A percentile compares a stretch with the other conserved stretches of the same genome.
These are phyloP conservation scores for Eustoma russellianum DNA, from an alignment of 257 asterid species.

Conservation along the genomic window DNA sequence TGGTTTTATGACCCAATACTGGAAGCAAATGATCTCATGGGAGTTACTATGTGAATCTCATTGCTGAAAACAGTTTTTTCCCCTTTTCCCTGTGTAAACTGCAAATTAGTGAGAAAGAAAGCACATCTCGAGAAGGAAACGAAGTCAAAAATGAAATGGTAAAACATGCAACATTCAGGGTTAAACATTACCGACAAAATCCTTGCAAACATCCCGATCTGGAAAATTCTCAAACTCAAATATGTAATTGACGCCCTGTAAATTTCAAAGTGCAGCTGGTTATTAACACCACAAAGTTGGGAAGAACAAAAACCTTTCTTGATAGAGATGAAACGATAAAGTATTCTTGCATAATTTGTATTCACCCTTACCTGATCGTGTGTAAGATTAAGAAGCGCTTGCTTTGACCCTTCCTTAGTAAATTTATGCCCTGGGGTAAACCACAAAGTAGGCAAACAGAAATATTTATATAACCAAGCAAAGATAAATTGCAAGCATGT, in stretches of 20 bases:
- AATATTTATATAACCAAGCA: conserved; percentile 1
- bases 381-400: conserved; percentile 67
- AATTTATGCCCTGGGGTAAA: conserved; percentile 49
- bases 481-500: not conserved
- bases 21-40: too few species aligned
- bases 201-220: conserved; percentile 84
- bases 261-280: conserved; percentile 15
- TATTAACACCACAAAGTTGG: conserved; percentile 9
- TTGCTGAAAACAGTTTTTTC: too few species aligned
- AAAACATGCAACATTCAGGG: not conserved
- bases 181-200: conserved; percentile 64
- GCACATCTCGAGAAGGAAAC: too few species aligned
- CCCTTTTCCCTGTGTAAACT: too few species aligned
- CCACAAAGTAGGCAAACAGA: conserved; percentile 7
- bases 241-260: conserved; percentile 62
- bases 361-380: conserved; percentile 51
- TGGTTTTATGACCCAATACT: too few species aligned
- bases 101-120: too few species aligned
- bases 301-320: conserved; percentile 2
- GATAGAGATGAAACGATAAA: not conserved
- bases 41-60: too few species aligned
- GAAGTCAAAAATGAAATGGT: too few species aligned
- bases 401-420: conserved; percentile 75
- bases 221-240: conserved; percentile 74
- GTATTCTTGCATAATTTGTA: not conserved